Evolutionary conservation across 2,329 filamentous ascomycete genomes (phyloP).

Genomic region (Venturia carpophila): DNA sequence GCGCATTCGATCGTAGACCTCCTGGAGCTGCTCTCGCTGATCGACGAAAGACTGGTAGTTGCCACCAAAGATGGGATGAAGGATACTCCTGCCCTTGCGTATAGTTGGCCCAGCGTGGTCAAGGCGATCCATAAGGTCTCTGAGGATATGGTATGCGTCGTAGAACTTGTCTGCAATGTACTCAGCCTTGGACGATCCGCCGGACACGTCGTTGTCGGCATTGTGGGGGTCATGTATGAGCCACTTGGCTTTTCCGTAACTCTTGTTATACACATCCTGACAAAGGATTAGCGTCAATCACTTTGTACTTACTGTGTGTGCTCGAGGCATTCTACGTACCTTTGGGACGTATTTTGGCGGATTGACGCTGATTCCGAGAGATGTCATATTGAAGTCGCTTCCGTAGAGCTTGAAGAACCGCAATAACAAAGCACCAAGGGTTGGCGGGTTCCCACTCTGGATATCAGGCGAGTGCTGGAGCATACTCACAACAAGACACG

Average conservation of each 20-base stretch:
- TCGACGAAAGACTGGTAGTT: slow-evolving; percentile 68
- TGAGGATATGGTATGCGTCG: slow-evolving; percentile 51
- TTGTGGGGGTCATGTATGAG: slow-evolving; percentile 92
- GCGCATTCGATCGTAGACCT: slow-evolving; percentile 9
- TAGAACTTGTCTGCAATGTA: slow-evolving; percentile 64
- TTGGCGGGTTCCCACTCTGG: slow-evolving; percentile 48
- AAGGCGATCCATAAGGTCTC: slow-evolving; percentile 24
- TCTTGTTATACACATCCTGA: slow-evolving; percentile 36
- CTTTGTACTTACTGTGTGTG: slow-evolving; percentile 15
- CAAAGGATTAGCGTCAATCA: slow-evolving; percentile 15
- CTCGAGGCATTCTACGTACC: slow-evolving; percentile 41
- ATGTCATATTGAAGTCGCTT: slow-evolving; percentile 63
- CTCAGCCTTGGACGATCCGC: slow-evolving; percentile 65
- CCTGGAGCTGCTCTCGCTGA: slow-evolving; percentile 57
- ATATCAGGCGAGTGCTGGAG: slow-evolving; percentile 70
- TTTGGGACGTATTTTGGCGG: slow-evolving; percentile 71
- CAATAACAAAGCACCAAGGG: slow-evolving; percentile 74
- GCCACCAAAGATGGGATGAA: slow-evolving; percentile 65
- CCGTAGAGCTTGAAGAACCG: slow-evolving; percentile 89
- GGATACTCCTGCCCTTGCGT: slow-evolving; percentile 46
- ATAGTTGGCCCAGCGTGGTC: slow-evolving; percentile 8
- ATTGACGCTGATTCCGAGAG: slow-evolving; percentile 65
- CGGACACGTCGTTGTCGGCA: slow-evolving; percentile 76
- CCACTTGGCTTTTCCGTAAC: slow-evolving; percentile 44
- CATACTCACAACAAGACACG: slow-evolving; percentile 85